phyloP scores from a whole-genome alignment of 257 asterid genomes.

The Scutellaria galericulata region DNA sequence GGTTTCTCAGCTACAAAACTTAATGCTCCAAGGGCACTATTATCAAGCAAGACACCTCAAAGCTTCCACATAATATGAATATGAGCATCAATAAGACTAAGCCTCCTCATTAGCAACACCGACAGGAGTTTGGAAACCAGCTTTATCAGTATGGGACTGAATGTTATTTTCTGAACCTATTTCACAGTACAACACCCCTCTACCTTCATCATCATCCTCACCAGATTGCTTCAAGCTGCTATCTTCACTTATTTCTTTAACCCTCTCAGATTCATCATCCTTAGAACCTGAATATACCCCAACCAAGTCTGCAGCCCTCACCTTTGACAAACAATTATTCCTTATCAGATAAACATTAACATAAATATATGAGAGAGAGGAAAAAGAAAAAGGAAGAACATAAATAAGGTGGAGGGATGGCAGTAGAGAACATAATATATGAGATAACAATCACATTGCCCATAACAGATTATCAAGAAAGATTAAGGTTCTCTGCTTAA shows the following conservation, averaged over 20 bases:
- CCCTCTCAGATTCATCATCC: conserved; percentile 28
- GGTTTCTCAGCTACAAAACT: conserved; percentile 26
- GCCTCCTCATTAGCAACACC: conserved; percentile 43
- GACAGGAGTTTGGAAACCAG: conserved; percentile 36
- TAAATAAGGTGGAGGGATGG: not conserved
- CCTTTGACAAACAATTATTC: conserved; percentile 44
- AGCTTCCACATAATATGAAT: not conserved
- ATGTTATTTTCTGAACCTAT: conserved; percentile 33
- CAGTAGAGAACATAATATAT: not conserved
- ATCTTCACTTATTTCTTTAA: conserved; percentile 41
- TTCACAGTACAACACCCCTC: conserved; percentile 56
- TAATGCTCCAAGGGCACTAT: not conserved
- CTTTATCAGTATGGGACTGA: conserved; percentile 36
- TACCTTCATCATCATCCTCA: conserved; percentile 50
- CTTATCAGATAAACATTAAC: not conserved
- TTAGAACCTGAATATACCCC: conserved; percentile 39
- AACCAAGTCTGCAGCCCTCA: conserved; percentile 74
- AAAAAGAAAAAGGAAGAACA: not conserved
- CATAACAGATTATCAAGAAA: not conserved
- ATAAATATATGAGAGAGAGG: not conserved
- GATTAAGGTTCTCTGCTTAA: not conserved
- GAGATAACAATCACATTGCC: not conserved
- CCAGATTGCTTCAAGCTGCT: conserved; percentile 31
- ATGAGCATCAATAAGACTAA: conserved; percentile 20
- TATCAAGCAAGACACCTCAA: conserved; percentile 21